phyloP scores from a whole-genome alignment of 2,329 filamentous ascomycete species.

The Aspergillus uvarum region DNA sequence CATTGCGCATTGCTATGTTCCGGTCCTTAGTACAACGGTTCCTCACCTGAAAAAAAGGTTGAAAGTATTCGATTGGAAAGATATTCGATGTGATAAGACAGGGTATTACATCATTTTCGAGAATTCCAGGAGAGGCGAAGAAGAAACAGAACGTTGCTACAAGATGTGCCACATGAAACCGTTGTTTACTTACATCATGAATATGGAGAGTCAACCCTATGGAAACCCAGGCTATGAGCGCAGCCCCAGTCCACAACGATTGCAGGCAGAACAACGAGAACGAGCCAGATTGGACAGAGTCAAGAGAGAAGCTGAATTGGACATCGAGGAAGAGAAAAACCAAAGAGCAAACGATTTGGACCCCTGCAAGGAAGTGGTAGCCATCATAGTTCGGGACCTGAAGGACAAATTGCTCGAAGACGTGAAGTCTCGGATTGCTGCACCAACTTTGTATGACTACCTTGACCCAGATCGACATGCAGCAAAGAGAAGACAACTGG shows the following conservation, averaged over 20 bases:
- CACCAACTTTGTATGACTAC: constrained; percentile 74
- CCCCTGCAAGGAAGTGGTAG: constrained; percentile 79
- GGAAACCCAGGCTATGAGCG: constrained; percentile 63
- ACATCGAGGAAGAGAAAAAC: constrained; percentile 86
- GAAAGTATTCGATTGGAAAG: constrained; percentile 76
- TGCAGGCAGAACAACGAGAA: constrained; percentile 52
- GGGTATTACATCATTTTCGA: constrained; percentile 94
- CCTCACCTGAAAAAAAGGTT: constrained; percentile 87
- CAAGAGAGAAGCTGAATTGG: constrained; percentile 72
- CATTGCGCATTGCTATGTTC: constrained; percentile 81
- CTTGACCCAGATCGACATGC: constrained; percentile 79
- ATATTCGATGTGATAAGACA: constrained; percentile 77
- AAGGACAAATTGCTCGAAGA: constrained; percentile 84
- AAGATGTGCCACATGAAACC: constrained; percentile 74
- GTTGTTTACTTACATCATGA: constrained; percentile 90
- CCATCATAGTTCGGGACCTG: constrained; percentile 76
- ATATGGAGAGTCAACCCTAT: constrained; percentile 77
- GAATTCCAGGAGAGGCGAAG: constrained; percentile 70
- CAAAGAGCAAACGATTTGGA: constrained; percentile 85
- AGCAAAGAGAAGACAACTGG: constrained; percentile 75
- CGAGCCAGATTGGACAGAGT: constrained; percentile 66
- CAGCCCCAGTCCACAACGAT: constrained; percentile 47
- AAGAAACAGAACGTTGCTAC: constrained; percentile 79
- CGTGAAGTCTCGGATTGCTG: constrained; percentile 82
- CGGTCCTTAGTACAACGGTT: constrained; percentile 79